Evolutionary conservation across 805 yeast species (phyloP), one percentile per base, ranked within the genome.

Genomic region (Saccharomycopsis guyanensis): DNA sequence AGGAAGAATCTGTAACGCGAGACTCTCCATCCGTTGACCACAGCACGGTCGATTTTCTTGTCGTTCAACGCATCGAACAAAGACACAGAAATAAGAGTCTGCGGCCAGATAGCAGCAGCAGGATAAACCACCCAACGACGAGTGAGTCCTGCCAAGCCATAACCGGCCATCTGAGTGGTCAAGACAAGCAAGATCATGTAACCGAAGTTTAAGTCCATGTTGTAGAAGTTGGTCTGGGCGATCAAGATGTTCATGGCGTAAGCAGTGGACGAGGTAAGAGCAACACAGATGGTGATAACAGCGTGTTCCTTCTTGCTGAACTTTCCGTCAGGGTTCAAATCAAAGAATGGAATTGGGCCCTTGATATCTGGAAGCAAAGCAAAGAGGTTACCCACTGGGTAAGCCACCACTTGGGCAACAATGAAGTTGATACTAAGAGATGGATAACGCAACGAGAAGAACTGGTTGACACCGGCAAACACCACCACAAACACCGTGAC

Each of bases 91-190:
- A 80, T 83, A 57, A 83, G 67, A 56, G 72, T 73, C 2, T 75
- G 62, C 2, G 91, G 91, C 89, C 89, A 84, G 42, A 81, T 70
- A 59, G 80, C 75, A n/a, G 76, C 65, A 3, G 80, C 72, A 4
- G 87, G 82, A 47, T 74, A 73, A 12, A 82, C 80, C 49, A 82
- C 66, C 38, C 79, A 66, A 52, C 75, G 69, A 52, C 82, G 68
- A 38, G 74, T 66, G 45, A 82, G 42, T 23, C 89, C 89, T 33
- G 85, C 85, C 42, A 78, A 59, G 20, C 83, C 80, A 53, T 77
- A 78, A 8, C 89, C 88, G 41, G 82, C 66, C 54, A 76, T 66
- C 58, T 82, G 86, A 29, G 82, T 70, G 8, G 82, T 69, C 44
- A 76, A 56, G 39, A 71, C 68, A 40, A 77, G 64, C 42, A 78